Evolutionary conservation across 108 stramenopile genomes (phyloP), one percentile per base, ranked within the genome.

Genomic region (Cyclostephanos tholiformis): DNA sequence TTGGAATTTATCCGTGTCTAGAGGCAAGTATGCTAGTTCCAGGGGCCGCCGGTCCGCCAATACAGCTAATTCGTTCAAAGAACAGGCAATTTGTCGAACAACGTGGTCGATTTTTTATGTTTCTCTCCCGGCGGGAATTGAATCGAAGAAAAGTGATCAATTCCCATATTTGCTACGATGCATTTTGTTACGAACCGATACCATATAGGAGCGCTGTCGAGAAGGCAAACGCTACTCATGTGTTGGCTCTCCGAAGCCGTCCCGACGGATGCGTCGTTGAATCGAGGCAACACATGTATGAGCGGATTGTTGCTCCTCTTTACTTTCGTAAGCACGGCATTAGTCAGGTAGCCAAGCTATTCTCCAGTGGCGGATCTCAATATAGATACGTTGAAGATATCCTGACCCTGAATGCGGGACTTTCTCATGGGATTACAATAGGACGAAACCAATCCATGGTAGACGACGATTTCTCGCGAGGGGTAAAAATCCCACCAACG

Each of bases 301-400:
- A 86, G 69, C 78, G 68, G 19, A 62, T 82, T 9, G 67, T 86
- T n/a, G 85, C 66, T 12, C 81, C 81, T 1, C 62, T 79, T 41
- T 86, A 83, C 57, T 86, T 86, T 55, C 71, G 82, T 0, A 63
- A 74, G 75, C 68, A 82, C 65, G 69, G 70, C 1, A 71, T 86
- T 68, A 62, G 67, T 30, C 64, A 78, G 20, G 85, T 86, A 0
- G 85, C 77, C 6, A 71, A 76, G 29, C 61, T 75, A 22, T 86
- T 82, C 41, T 62, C 66, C 17, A 57, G 65, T 41, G 81, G 81
- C 3, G 85, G 85, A 4, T 69, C 67, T 46, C 85, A 86, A 51
- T 86, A 82, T 43, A 35, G 82, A 26, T 86, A 86, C 56, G 59
- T 86, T 16, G 85, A 86, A 53, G 85, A 86, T 50, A 26, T 85